Evolutionary conservation across 106 monocot genomes (phyloP).

Genomic region (Acorus calamus): DNA sequence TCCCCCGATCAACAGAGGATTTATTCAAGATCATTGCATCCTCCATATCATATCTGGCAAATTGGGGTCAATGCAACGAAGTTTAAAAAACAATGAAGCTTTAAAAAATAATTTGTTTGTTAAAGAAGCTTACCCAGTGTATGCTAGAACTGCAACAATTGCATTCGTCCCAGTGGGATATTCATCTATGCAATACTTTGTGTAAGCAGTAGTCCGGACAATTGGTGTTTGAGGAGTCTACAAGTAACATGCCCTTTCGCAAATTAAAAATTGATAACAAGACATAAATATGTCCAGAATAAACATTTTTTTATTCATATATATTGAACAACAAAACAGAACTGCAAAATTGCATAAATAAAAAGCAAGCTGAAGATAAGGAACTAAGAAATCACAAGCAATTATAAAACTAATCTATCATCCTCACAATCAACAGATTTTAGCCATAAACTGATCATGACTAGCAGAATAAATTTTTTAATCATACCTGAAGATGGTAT

Average conservation of each 20-base stretch:
- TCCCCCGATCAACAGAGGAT: constrained; percentile 89
- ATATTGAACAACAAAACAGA: too few relatives aligned
- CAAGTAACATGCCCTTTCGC: not conserved
- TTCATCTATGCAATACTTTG: constrained; percentile 81
- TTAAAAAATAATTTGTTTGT: too few relatives aligned
- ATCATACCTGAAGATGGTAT: constrained; percentile 88
- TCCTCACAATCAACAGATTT: not conserved
- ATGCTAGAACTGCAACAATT: constrained; percentile 91
- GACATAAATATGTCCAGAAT: not conserved
- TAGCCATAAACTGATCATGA: not conserved
- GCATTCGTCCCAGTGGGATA: constrained; percentile 92
- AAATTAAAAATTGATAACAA: not conserved
- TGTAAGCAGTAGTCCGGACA: constrained; percentile 69
- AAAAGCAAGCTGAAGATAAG: not conserved
- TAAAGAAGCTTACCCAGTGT: constrained; percentile 56
- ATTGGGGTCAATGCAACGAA: not conserved
- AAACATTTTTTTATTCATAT: not conserved
- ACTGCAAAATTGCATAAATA: too few relatives aligned
- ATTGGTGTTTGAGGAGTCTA: constrained; percentile 98
- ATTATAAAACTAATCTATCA: not conserved
- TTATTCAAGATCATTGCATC: constrained; percentile 99
- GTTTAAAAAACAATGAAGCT: too few relatives aligned
- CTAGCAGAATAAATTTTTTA: not conserved
- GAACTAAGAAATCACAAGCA: not conserved
- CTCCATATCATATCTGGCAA: constrained; percentile 92